Conservation (phyloP, 192 early-diverging fungal genomes). For the Nowakowskiella sp. region DNA sequence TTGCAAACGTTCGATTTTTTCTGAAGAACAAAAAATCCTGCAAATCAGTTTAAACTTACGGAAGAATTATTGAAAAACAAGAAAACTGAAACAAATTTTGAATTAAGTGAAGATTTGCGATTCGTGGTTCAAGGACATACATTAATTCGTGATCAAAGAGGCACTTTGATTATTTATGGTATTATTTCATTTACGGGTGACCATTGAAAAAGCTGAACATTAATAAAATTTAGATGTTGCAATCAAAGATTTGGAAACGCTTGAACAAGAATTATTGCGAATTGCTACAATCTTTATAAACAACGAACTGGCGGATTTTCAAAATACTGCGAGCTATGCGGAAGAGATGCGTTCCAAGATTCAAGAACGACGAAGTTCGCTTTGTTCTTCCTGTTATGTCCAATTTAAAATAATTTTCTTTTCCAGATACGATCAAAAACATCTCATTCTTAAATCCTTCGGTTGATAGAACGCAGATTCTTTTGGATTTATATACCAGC, state of each 20-base stretch:
- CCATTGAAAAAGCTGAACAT: background rate
- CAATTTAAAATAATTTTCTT: background rate
- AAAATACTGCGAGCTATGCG: constrained; percentile 16
- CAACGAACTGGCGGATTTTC: constrained; percentile 9
- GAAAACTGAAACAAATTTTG: too few species aligned
- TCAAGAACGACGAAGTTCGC: constrained; percentile 24
- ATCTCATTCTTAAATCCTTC: constrained; percentile 37
- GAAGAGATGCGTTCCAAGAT: constrained; percentile 33
- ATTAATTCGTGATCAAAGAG: constrained; percentile 28
- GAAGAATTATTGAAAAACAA: too few species aligned
- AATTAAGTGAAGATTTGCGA: constrained; percentile 35
- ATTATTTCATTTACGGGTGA: constrained; percentile 9
- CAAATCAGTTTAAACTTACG: too few species aligned
- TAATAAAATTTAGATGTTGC: constrained; percentile 28
- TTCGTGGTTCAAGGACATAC: constrained; percentile 19
- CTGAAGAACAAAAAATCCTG: too few species aligned
- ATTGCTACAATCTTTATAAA: constrained; percentile 45
- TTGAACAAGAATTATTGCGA: constrained; percentile 37
- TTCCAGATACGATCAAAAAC: constrained; percentile 34
- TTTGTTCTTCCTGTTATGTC: background rate
- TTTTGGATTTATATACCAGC: constrained; percentile 40
- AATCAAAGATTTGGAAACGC: constrained; percentile 30
- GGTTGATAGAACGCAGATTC: constrained; percentile 36
- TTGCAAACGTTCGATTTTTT: too few species aligned
- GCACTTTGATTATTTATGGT: constrained; percentile 41